Percentiles rank a stretch among this genome's conserved stretches.
Evolutionary conservation across 1,139 yeast genomes (phyloP).

Genomic region (Fermentozyma sake): DNA sequence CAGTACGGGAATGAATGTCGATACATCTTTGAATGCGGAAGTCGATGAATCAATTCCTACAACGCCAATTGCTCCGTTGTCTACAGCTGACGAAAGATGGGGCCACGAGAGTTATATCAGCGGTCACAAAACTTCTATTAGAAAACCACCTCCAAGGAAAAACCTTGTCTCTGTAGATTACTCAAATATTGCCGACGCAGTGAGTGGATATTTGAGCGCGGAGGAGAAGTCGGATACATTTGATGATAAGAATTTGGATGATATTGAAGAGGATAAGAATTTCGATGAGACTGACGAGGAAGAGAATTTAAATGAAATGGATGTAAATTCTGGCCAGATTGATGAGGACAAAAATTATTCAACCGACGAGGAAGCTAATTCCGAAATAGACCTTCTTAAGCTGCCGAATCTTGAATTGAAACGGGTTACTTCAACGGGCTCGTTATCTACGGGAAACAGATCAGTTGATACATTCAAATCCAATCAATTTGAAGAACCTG

Average conservation of each 20-base stretch:
- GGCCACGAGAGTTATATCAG: constrained; percentile 29
- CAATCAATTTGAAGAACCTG: constrained; percentile 8
- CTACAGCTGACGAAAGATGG: constrained; percentile 17
- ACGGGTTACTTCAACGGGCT: constrained; percentile 31
- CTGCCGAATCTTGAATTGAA: constrained; percentile 14
- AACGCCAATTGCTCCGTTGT: constrained; percentile 30
- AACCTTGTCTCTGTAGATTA: constrained; percentile 23
- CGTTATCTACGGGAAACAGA: constrained; percentile 35
- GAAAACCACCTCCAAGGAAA: constrained; percentile 32
- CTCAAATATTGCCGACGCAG: constrained; percentile 25
- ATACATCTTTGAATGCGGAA: constrained; percentile 9
- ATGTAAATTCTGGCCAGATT: constrained; percentile 2
- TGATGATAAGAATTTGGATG: constrained; percentile 4
- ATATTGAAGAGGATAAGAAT: constrained; percentile 5
- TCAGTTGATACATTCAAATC: constrained; percentile 20
- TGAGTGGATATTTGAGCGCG: constrained; percentile 19
- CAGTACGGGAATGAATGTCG: constrained; percentile 3
- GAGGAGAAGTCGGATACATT: constrained; percentile 6
- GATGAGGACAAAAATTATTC: constrained; percentile 1
- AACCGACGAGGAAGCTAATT: background rate
- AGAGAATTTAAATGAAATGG: constrained; percentile 5
- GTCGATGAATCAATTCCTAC: constrained; percentile 12
- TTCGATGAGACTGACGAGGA: constrained; percentile 5
- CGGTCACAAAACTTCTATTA: constrained; percentile 30
- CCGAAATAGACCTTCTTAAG: background rate